Conservation (phyloP, 495 filamentous ascomycete species). For the Hypoxylon intermedium region DNA sequence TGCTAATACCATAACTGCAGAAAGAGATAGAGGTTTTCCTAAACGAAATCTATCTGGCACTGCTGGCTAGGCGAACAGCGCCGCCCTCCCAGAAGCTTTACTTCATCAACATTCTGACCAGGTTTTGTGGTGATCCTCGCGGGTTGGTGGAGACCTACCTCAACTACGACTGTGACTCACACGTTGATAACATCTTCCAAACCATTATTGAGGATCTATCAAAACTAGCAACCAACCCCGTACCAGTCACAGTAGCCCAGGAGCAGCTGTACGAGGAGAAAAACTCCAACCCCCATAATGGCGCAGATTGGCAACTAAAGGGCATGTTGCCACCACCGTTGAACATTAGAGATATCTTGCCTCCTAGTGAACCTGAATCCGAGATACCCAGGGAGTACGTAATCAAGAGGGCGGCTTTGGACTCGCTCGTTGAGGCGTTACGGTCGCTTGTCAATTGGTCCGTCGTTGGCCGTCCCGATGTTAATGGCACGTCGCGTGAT, state of each 20-base stretch:
- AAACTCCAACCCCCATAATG: conserved; percentile 63
- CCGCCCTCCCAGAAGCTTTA: conserved; percentile 90
- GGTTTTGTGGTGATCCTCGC: conserved; percentile 82
- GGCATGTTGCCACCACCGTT: conserved; percentile 86
- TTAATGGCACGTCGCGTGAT: conserved; percentile 55
- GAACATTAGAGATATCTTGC: conserved; percentile 74
- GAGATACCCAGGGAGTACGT: conserved; percentile 84
- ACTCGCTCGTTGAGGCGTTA: conserved; percentile 85
- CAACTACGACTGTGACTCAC: conserved; percentile 97
- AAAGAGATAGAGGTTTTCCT: conserved; percentile 98
- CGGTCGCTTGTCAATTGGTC: conserved; percentile 94
- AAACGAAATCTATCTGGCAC: conserved; percentile 95
- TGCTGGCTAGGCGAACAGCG: conserved; percentile 85
- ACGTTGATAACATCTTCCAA: conserved; percentile 97
- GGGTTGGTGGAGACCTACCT: conserved; percentile 95
- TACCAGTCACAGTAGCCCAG: conserved; percentile 73
- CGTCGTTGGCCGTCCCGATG: conserved; percentile 64
- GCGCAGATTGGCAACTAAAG: conserved; percentile 79
- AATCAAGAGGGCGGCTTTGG: conserved; percentile 85
- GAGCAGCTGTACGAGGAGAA: conserved; percentile 86
- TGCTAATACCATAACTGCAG: conserved; percentile 51
- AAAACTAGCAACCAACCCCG: conserved; percentile 76
- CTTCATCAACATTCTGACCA: conserved; percentile 83
- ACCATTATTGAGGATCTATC: conserved; percentile 92
- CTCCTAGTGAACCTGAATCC: conserved; percentile 64